Conservation (phyloP, 2,329 filamentous ascomycete species). For the Sporothrix sp. region DNA sequence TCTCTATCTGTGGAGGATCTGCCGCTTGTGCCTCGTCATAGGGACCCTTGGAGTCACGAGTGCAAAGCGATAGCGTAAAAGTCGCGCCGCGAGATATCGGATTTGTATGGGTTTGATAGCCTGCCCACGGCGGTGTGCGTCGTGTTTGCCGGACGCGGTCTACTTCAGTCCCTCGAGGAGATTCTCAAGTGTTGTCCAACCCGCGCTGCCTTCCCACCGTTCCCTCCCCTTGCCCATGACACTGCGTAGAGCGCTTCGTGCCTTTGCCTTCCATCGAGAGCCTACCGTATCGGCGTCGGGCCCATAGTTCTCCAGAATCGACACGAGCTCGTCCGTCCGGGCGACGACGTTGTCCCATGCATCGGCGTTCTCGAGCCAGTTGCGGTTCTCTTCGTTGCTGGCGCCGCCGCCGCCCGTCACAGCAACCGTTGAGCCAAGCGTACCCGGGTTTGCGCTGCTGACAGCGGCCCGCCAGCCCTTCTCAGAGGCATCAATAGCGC, state of each 20-base stretch:
- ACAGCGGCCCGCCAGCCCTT: slow-evolving; percentile 75
- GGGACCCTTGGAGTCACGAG: no score
- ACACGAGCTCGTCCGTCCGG: slow-evolving; percentile 71
- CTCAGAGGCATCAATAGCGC: slow-evolving; percentile 74
- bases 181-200: slow-evolving; percentile 52
- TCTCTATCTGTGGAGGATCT: no score
- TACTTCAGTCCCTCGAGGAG: slow-evolving; percentile 42
- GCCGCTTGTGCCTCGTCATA: no score
- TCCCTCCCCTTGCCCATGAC: slow-evolving; percentile 76
- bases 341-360: slow-evolving; percentile 65
- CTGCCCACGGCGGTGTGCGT: no score
- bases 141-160: no score
- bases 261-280: slow-evolving; percentile 79
- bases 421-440: slow-evolving; percentile 35
- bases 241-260: slow-evolving; percentile 70
- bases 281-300: slow-evolving; percentile 57
- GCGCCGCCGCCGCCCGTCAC: slow-evolving; percentile 19
- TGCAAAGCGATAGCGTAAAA: not conserved
- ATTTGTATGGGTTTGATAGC: not conserved
- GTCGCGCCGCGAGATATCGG: not conserved
- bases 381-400: slow-evolving; percentile 30
- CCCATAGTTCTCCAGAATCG: slow-evolving; percentile 73
- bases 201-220: slow-evolving; percentile 67
- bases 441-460: slow-evolving; percentile 19
- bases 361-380: slow-evolving; percentile 48